These are phyloP conservation scores for Hypomyces rosellus DNA, from an alignment of 2,329 filamentous ascomycete species.

Conservation along the genomic window DNA sequence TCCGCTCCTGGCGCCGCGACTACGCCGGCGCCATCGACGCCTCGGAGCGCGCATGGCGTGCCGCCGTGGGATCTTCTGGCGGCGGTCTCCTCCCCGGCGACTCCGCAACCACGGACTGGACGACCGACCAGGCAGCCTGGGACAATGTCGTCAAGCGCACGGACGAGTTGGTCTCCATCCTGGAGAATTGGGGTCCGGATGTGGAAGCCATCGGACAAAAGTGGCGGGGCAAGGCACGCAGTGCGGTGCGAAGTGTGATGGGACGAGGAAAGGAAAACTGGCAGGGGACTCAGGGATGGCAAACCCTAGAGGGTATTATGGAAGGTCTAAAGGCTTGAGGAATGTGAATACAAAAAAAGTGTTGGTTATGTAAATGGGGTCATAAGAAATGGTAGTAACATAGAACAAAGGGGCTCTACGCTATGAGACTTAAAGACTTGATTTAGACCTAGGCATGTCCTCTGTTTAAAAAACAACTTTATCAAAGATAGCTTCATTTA, in stretches of 20 bases:
- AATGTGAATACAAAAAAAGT: not conserved
- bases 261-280: slow-evolving; percentile 74
- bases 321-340: slow-evolving; percentile 43
- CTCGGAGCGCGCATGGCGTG: slow-evolving; percentile 85
- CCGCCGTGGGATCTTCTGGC: slow-evolving; percentile 50
- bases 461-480: not conserved
- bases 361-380: too few species aligned
- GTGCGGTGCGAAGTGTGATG: slow-evolving; percentile 75
- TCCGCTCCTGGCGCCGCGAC: slow-evolving; percentile 68
- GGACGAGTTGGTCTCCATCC: slow-evolving; percentile 71
- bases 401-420: not conserved
- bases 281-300: slow-evolving; percentile 71
- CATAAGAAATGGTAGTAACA: not conserved
- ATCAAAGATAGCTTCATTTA: too few species aligned
- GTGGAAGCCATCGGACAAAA: slow-evolving; percentile 64
- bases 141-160: slow-evolving; percentile 69
- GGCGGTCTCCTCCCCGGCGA: slow-evolving; percentile 37
- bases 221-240: slow-evolving; percentile 87
- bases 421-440: not conserved
- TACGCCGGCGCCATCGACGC: slow-evolving; percentile 70
- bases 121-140: slow-evolving; percentile 59
- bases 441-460: not conserved
- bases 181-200: slow-evolving; percentile 69
- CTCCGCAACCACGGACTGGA: slow-evolving; percentile 27
- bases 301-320: slow-evolving; percentile 49